A percentile compares a stretch with the other conserved stretches of the same genome.
phyloP scores from a whole-genome alignment of 768 basidiomycete genomes.

The Agrocybe praecox region DNA sequence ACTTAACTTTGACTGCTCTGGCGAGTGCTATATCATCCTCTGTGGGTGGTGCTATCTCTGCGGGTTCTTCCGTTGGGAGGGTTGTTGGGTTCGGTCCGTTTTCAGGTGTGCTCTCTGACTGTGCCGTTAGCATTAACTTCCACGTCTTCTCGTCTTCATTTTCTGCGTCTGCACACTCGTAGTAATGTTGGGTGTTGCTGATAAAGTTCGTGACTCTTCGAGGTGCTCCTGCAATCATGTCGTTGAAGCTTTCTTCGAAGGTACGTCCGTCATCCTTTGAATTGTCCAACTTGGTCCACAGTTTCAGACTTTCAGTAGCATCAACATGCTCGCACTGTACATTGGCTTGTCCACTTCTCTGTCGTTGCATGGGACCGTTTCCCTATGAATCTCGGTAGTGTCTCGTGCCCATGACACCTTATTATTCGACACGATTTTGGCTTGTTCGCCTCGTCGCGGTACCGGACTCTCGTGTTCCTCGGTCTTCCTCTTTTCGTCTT shows the following conservation, averaged over 20 bases:
- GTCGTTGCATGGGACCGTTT: slow-evolving; percentile 28
- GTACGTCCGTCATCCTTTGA: slow-evolving; percentile 14
- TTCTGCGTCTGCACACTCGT: slow-evolving; percentile 24
- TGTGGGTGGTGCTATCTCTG: no score
- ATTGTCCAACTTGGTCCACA: slow-evolving; percentile 31
- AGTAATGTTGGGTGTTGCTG: slow-evolving; percentile 31
- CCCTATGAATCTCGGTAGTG: slow-evolving; percentile 32
- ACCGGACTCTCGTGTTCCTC: no score
- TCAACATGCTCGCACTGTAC: slow-evolving; percentile 32
- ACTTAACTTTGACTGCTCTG: no score
- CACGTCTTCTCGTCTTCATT: no score
- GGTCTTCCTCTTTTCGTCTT: no score
- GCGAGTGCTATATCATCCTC: no score
- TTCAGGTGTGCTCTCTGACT: no score
- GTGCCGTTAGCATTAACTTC: no score
- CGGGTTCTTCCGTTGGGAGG: no score
- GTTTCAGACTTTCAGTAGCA: slow-evolving; percentile 34
- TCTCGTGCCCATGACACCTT: slow-evolving; percentile 27
- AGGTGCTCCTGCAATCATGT: no score
- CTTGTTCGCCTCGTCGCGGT: slow-evolving; percentile 5
- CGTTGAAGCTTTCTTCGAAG: slow-evolving; percentile 15
- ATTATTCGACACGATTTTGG: slow-evolving; percentile 16
- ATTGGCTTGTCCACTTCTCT: slow-evolving; percentile 11
- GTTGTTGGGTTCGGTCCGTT: no score
- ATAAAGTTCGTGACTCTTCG: slow-evolving; percentile 13